Base-by-base conservation (phyloP, 345 rosid genomes). In the Aquilaria sinensis region DNA sequence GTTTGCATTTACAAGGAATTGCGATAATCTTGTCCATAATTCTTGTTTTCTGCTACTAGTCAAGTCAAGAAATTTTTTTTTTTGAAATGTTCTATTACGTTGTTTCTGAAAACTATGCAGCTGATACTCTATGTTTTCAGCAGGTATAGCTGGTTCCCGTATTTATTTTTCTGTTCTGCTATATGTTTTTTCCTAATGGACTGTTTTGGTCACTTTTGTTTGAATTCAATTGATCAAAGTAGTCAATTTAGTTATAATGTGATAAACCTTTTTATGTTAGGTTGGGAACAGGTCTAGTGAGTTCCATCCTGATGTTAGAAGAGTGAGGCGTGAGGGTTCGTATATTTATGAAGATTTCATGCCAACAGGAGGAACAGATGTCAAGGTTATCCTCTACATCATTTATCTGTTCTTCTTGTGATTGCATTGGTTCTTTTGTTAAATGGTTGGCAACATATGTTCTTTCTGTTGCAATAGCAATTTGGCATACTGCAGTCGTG, bases 341-440 rank as follows among this genome's bases (percentile, higher is more conserved):
- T 91, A 86, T 72, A 88, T 91, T 73, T 91, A 88, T 30, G 97
- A 91, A 81, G 97, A 88, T 78, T 88, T 91, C 75, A 77, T 91
- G 97, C 97, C 97, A 64, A 91, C 96, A 2, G 97, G 96, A 59
- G 96, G 97, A 76, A 91, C 97, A 43, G 97, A 91, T 81, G 97
- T 91, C 70, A 91, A 91, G 94, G 43, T 37, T 37, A 37, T 37
- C 43, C 43, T 7, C 43, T 37, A 37, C 43, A 9, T 70, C 53
- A 32, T 37, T 50, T 23, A 29, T 56, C 46, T 54, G 55, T 59
- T 7, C 50, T 51, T 16, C 58, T 49, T 30, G 14, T 4, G 23
- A 45, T 34, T 33, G 12, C 30, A 51, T 34, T 37, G 30, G 47
- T 56, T 23, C 43, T 37, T 37, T 9, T 37, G 23, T 45, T 32